A percentile compares a stretch with the other conserved stretches of the same genome.
Conservation (phyloP, 2,329 filamentous ascomycete genomes). For the Apiospora kogelbergensis region DNA sequence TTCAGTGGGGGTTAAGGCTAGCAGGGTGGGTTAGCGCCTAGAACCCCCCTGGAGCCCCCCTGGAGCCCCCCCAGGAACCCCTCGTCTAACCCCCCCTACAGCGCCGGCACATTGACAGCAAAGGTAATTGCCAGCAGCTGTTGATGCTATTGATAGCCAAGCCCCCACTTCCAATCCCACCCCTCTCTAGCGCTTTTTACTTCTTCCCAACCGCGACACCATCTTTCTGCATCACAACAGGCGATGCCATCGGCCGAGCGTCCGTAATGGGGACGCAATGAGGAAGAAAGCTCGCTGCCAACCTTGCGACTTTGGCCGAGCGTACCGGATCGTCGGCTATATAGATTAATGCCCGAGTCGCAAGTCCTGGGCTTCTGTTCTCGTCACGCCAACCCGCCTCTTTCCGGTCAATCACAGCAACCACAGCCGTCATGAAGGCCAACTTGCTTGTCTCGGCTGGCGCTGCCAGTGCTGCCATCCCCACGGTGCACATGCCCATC, state of each 20-base stretch:
- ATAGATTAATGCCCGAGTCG: neutral
- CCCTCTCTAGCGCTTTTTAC: neutral
- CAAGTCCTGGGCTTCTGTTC: neutral
- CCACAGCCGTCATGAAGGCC: neutral
- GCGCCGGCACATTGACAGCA: too few relatives aligned
- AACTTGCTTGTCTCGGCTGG: neutral
- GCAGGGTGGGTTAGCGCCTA: neutral
- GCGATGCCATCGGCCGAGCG: neutral
- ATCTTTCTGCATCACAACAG: neutral
- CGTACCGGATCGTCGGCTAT: neutral
- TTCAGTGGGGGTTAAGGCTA: neutral
- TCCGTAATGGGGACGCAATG: neutral
- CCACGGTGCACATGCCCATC: constrained; percentile 14
- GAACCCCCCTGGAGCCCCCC: neutral
- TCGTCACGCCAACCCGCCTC: neutral
- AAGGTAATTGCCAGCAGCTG: neutral
- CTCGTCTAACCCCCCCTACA: too few relatives aligned
- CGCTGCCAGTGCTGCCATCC: constrained; percentile 7
- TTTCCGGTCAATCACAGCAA: neutral
- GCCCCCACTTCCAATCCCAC: neutral
- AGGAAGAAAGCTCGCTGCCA: neutral
- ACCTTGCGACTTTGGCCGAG: neutral
- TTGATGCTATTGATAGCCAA: neutral
- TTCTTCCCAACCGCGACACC: neutral
- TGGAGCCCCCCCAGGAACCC: too few relatives aligned